These are phyloP conservation scores for Plasmodium ovale DNA, from an alignment of 169 alveolate species.

Conservation along the genomic window DNA sequence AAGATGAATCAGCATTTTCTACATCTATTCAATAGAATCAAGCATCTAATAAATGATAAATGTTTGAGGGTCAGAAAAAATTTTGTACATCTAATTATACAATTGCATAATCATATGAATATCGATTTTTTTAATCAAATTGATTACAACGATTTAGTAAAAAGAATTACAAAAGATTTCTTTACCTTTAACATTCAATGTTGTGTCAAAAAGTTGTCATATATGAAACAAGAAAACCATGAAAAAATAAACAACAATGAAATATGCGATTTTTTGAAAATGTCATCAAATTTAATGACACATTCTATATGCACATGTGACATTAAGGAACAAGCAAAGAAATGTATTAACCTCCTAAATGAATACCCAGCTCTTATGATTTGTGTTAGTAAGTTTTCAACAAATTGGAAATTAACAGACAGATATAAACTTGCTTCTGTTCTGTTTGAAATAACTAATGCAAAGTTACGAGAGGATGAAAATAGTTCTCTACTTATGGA, in stretches of 20 bases:
- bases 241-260: slow-evolving; percentile 56
- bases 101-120: slow-evolving; percentile 27
- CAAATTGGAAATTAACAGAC: slow-evolving; percentile 16
- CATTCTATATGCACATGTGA: slow-evolving; percentile 50
- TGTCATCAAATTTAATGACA: slow-evolving; percentile 35
- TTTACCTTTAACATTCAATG: slow-evolving; percentile 40
- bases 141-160: slow-evolving; percentile 29
- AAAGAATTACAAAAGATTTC: slow-evolving; percentile 61
- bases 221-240: slow-evolving; percentile 43
- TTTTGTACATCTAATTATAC: slow-evolving; percentile 21
- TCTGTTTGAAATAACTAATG: slow-evolving; percentile 47
- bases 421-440: slow-evolving; percentile 58
- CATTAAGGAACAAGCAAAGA: slow-evolving; percentile 66
- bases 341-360: slow-evolving; percentile 41
- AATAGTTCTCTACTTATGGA: slow-evolving; percentile 4
- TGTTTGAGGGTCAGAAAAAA: slow-evolving; percentile 28
- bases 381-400: slow-evolving; percentile 44
- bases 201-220: slow-evolving; percentile 48
- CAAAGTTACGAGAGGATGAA: slow-evolving; percentile 40
- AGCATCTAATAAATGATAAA: slow-evolving; percentile 49
- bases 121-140: slow-evolving; percentile 10
- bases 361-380: slow-evolving; percentile 74
- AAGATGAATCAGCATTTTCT: slow-evolving; percentile 20
- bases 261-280: slow-evolving; percentile 39
- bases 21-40: slow-evolving; percentile 43